phyloP scores from a whole-genome alignment of 1,139 yeast genomes.

The Sporopachydermia cereana region DNA sequence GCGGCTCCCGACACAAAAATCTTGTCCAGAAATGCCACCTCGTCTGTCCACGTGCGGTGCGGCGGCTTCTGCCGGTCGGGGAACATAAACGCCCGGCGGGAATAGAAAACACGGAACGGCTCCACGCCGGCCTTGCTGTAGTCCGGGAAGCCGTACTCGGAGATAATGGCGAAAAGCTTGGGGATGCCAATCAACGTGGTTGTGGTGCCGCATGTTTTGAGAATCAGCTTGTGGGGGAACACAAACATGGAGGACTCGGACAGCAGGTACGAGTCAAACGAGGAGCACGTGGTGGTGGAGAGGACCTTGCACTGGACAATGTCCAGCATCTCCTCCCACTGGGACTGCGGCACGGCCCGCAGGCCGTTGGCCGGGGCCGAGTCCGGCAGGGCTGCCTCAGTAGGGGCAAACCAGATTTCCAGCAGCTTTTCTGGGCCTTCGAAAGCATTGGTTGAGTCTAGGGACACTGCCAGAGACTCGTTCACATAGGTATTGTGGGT shows the following conservation, averaged over 20 bases:
- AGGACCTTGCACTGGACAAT: conserved; percentile 80
- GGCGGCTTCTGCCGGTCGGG: conserved; percentile 76
- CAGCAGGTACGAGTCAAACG: conserved; percentile 73
- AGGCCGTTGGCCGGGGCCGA: conserved; percentile 28
- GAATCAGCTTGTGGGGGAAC: conserved; percentile 69
- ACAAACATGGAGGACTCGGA: conserved; percentile 89
- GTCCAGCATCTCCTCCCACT: conserved; percentile 68
- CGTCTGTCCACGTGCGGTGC: conserved; percentile 78
- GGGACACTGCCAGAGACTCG: conserved; percentile 4
- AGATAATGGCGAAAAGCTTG: conserved; percentile 44
- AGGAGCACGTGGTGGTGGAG: conserved; percentile 57
- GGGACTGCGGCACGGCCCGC: conserved; percentile 49
- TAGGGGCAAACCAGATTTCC: conserved; percentile 79
- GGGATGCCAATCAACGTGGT: conserved; percentile 75
- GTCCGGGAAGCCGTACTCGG: conserved; percentile 22
- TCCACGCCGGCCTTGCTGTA: conserved; percentile 18
- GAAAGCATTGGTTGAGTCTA: conserved; percentile 85
- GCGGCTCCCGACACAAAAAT: conserved; percentile 53
- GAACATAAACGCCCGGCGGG: conserved; percentile 86
- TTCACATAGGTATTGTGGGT: not conserved
- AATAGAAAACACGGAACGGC: conserved; percentile 70
- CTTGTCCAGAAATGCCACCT: conserved; percentile 54
- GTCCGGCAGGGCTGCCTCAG: conserved; percentile 23
- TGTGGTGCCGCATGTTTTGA: conserved; percentile 96
- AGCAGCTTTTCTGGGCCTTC: conserved; percentile 95